A percentile compares a stretch with the other conserved stretches of the same genome.
These are phyloP conservation scores for Cadophora gregata DNA, from an alignment of 2,329 filamentous ascomycete species.

Conservation along the genomic window DNA sequence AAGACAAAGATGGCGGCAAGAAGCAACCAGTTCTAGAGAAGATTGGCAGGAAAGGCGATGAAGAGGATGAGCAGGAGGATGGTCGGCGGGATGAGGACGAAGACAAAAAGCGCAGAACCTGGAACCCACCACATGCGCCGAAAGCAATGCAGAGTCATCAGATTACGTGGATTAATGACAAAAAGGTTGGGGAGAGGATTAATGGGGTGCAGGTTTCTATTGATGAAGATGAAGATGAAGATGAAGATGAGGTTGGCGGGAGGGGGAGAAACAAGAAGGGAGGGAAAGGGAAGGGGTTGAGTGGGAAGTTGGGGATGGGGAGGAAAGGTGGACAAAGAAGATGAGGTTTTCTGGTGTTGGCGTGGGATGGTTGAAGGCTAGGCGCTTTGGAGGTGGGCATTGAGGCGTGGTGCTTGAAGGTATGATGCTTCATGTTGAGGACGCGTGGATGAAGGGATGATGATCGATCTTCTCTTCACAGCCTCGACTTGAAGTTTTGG, in stretches of 20 bases:
- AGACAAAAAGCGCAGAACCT: background rate
- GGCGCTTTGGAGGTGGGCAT: background rate
- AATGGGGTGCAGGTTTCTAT: constrained; percentile 9
- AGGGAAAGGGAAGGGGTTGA: background rate
- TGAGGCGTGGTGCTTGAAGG: too few species aligned
- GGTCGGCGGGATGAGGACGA: background rate
- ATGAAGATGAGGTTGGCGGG: background rate
- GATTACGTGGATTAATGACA: constrained; percentile 9
- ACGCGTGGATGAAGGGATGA: too few species aligned
- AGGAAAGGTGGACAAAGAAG: background rate
- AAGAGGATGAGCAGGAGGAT: too few species aligned
- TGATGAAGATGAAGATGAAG: background rate
- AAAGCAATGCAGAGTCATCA: constrained; percentile 10
- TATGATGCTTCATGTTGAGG: too few species aligned
- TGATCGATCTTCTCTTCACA: too few species aligned
- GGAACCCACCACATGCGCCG: constrained; percentile 9
- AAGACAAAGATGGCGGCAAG: too few species aligned
- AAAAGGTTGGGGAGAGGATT: constrained; percentile 13
- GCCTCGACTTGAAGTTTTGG: too few species aligned
- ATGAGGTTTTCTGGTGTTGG: background rate
- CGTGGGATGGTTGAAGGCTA: background rate
- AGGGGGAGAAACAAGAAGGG: background rate
- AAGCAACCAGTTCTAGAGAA: too few species aligned
- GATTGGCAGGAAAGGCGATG: too few species aligned
- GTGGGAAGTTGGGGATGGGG: background rate